phyloP scores from a whole-genome alignment of 2,329 filamentous ascomycete genomes.

The Paecilomyces niveus region DNA sequence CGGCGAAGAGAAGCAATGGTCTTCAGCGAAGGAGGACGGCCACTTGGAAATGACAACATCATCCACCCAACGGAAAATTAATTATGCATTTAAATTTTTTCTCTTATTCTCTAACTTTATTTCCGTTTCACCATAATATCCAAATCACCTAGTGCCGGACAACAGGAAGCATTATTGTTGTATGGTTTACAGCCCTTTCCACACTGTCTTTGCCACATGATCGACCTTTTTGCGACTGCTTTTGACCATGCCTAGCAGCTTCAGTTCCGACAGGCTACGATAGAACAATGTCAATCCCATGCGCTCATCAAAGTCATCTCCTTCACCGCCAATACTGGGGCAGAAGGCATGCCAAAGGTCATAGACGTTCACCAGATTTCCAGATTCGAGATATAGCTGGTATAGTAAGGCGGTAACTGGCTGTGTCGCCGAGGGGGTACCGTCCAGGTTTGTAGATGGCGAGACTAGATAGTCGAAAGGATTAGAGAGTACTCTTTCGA shows the following conservation, averaged over 20 bases:
- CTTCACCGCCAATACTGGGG: conserved; percentile 40
- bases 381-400: conserved; percentile 57
- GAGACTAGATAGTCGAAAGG: conserved; percentile 57
- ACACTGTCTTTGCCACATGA: conserved; percentile 76
- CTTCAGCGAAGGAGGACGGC: conserved; percentile 74
- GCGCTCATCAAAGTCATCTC: conserved; percentile 22
- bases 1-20: conserved; percentile 84
- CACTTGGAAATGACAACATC: conserved; percentile 68
- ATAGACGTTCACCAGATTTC: conserved; percentile 52
- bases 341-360: conserved; percentile 58
- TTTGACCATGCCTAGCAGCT: conserved; percentile 80
- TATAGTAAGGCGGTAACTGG: conserved; percentile 55
- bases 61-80: conserved; percentile 53
- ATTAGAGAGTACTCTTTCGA: conserved; percentile 52
- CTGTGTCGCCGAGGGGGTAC: conserved; percentile 43
- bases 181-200: conserved; percentile 54
- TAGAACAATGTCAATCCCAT: conserved; percentile 68
- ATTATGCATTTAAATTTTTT: not conserved
- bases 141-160: not conserved
- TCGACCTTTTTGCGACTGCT: conserved; percentile 85
- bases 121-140: not conserved
- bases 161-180: not conserved
- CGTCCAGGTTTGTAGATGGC: conserved; percentile 26
- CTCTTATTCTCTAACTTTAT: not conserved
- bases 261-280: conserved; percentile 73